A percentile compares a stretch with the other conserved stretches of the same genome.
Conservation (phyloP, 164 flowering plant genomes). For the Echeveria elegans region DNA sequence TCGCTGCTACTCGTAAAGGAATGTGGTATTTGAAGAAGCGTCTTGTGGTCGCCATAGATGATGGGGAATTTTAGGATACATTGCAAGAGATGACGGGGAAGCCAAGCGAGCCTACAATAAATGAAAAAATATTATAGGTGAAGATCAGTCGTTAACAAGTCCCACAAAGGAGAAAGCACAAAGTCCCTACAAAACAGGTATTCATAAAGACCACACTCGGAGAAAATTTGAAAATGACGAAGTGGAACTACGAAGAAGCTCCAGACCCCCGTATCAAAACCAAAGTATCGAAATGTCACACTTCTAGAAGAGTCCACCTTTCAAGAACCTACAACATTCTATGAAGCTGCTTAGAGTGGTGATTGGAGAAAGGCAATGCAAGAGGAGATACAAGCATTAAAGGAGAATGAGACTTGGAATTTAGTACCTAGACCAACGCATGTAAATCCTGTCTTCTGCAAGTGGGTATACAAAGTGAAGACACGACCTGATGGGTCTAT, state of each 20-base stretch:
- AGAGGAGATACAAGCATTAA: slow-evolving; percentile 17
- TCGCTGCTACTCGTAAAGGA: neutral
- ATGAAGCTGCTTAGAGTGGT: slow-evolving; percentile 1
- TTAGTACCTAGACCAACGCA: slow-evolving; percentile 13
- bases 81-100: neutral
- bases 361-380: slow-evolving; percentile 19
- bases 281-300: slow-evolving; percentile 9
- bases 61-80: too few species aligned
- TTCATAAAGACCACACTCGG: too few species aligned
- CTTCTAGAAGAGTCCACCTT: slow-evolving; percentile 4
- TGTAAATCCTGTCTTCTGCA: slow-evolving; percentile 3
- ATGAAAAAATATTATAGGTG: neutral
- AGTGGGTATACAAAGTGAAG: too few species aligned
- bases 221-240: neutral
- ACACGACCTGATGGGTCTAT: slow-evolving; percentile 15
- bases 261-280: too few species aligned
- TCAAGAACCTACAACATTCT: slow-evolving; percentile 6
- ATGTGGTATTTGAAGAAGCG: slow-evolving; percentile 5
- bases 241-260: slow-evolving; percentile 6
- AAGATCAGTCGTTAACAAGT: too few species aligned
- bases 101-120: neutral
- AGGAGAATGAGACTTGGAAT: slow-evolving; percentile 19
- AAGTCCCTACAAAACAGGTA: too few species aligned
- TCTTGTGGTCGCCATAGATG: too few species aligned
- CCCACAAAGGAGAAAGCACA: too few species aligned